These are phyloP conservation scores for Globisporangium irregulare DNA, from an alignment of 352 stramenopile species.

Conservation along the genomic window DNA sequence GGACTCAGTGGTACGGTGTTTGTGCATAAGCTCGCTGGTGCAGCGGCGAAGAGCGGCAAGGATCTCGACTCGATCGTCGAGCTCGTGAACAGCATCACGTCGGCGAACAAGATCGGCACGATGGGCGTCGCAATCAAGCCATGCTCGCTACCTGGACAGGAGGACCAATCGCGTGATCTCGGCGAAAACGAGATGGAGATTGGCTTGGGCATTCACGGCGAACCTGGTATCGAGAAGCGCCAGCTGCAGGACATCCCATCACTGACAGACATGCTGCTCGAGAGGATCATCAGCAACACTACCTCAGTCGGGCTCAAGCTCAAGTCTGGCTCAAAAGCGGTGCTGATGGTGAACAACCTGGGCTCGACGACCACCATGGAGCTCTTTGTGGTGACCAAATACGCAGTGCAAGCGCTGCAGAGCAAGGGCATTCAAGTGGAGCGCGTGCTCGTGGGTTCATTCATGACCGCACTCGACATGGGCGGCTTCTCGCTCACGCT, in stretches of 20 bases:
- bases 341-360: conserved; percentile 97
- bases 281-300: conserved; percentile 40
- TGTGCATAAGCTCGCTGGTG: conserved; percentile 96
- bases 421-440: conserved; percentile 66
- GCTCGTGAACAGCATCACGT: conserved; percentile 59
- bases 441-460: conserved; percentile 90
- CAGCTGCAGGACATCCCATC: conserved; percentile 45
- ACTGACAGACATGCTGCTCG: conserved; percentile 51
- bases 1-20: conserved; percentile 96
- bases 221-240: conserved; percentile 78
- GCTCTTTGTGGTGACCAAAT: conserved; percentile 91
- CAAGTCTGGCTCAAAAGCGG: conserved; percentile 30
- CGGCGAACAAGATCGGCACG: conserved; percentile 80
- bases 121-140: conserved; percentile 94
- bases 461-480: conserved; percentile 99
- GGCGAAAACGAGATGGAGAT: conserved; percentile 88
- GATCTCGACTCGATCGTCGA: conserved; percentile 71
- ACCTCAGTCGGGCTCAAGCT: conserved; percentile 44
- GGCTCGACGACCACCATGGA: conserved; percentile 95
- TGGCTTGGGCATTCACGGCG: conserved; percentile 95
- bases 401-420: conserved; percentile 62
- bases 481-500: conserved; percentile 91
- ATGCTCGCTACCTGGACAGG: conserved; percentile 92
- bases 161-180: conserved; percentile 55
- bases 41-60: conserved; percentile 74